Evolutionary conservation across 2,329 filamentous ascomycete species (phyloP).

Genomic region (Fusarium tuaranense): DNA sequence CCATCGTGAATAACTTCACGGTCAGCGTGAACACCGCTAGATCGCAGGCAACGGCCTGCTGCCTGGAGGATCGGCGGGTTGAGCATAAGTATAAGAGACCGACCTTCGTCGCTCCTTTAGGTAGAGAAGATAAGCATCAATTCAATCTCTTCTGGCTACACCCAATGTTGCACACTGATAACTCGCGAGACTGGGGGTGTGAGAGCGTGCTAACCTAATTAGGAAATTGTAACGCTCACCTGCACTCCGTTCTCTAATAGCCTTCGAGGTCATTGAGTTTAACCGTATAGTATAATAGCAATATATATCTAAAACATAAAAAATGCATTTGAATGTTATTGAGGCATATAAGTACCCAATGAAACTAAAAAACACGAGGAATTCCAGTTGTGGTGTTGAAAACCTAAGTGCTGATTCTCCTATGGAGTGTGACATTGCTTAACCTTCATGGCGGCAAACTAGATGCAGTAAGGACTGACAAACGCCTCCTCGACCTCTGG

Average conservation of each 20-base stretch:
- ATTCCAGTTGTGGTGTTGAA: constrained; percentile 2
- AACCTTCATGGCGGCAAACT: constrained; percentile 11
- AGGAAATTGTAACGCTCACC: background rate
- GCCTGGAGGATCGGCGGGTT: too few relatives aligned
- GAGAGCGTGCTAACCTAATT: background rate
- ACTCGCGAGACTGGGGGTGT: background rate
- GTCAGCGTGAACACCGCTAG: too few relatives aligned
- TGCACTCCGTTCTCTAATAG: background rate
- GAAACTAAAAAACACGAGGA: background rate
- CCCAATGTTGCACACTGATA: too few relatives aligned
- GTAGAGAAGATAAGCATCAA: too few relatives aligned
- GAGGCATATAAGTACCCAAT: background rate
- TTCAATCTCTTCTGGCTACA: too few relatives aligned
- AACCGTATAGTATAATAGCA: background rate
- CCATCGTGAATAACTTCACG: too few relatives aligned
- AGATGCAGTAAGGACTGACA: constrained; percentile 8
- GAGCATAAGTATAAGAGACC: too few relatives aligned
- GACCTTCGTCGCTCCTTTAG: too few relatives aligned
- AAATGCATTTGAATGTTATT: background rate
- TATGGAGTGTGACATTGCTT: constrained; percentile 6
- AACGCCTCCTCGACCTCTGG: background rate
- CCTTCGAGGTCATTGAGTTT: background rate
- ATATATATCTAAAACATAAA: background rate
- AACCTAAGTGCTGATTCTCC: background rate
- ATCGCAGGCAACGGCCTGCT: too few relatives aligned